These are phyloP conservation scores for Pterulicium gracile DNA, from an alignment of 1,284 basidiomycete species.

Conservation along the genomic window DNA sequence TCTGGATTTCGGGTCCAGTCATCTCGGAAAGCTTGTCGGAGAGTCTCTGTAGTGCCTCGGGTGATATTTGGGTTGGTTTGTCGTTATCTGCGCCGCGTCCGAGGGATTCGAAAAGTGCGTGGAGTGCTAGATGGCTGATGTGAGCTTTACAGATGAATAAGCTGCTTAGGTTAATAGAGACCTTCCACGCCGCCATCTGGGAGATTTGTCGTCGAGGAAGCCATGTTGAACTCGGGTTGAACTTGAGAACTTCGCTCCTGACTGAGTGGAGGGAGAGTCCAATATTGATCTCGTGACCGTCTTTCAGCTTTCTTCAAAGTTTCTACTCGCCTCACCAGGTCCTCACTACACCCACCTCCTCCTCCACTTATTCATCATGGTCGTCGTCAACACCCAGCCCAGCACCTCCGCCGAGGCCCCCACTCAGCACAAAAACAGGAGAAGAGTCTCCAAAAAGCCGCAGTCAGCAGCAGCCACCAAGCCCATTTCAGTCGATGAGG, in stretches of 20 bases:
- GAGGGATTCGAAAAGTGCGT: constrained; percentile 40
- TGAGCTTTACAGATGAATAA: constrained; percentile 1
- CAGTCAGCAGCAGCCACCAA: background rate
- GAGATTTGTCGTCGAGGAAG: constrained; percentile 5
- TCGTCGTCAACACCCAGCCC: background rate
- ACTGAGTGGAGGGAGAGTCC: background rate
- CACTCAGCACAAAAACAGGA: background rate
- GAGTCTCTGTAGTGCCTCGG: constrained; percentile 39
- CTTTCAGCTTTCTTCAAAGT: background rate
- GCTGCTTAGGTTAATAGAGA: constrained; percentile 8
- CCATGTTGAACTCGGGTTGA: background rate
- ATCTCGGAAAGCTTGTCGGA: constrained; percentile 52
- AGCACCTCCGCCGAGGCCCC: background rate
- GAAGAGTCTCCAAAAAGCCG: background rate
- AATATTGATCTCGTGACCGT: background rate
- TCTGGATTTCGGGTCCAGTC: constrained; percentile 35
- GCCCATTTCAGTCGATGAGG: constrained; percentile 1
- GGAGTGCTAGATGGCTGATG: constrained; percentile 28
- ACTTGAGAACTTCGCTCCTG: too few species aligned
- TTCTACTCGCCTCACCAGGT: too few species aligned
- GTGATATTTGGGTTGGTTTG: constrained; percentile 24
- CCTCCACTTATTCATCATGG: too few species aligned
- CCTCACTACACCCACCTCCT: too few species aligned
- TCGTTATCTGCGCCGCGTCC: constrained; percentile 22
- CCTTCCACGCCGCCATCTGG: constrained; percentile 12